Evolutionary conservation across 2,329 filamentous ascomycete species (phyloP), one percentile per base, ranked within the genome.

Genomic region (Hypoxylon sp.): DNA sequence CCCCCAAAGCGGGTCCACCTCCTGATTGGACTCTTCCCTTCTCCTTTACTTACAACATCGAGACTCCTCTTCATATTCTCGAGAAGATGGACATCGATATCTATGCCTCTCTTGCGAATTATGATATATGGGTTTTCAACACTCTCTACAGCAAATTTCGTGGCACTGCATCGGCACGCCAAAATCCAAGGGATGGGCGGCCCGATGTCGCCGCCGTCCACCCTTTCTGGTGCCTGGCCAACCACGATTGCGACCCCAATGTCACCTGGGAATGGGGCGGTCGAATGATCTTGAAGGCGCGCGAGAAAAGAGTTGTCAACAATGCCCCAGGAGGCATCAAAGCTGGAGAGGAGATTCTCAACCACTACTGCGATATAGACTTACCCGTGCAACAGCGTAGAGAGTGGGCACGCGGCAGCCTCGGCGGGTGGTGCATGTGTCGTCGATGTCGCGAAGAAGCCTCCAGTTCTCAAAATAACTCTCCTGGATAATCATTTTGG

Each of bases 171-270:
- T 97, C 93, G 1, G 95, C 94, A 3, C 88, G 93, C 41, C 90
- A 96, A 72, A 93, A 88, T 68, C 86, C 86, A 0, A 87, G 87
- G 73, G 92, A 95, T 69, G 93, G 94, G 2, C 89, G 93, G 9
- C 95, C 96, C 0, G 96, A 98, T 75, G 91, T 97, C 3, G 93
- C 93, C 28, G 95, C 95, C 28, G 94, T 98, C 28, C 94, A 98
- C 80, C 94, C 95, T 1, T 89, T 97, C 73, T 99, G 96, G 94
- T 98, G 94, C 80, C 85, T 98, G 30, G 94, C 95, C 28, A 99
- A 99, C 76, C 96, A 99, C 78, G 93, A 94, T 78, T 99, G 96
- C 80, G 90, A 97, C 77, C 96, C 96, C 7, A 98, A 97, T 78
- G 94, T 98, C 41, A 88, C 88, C 2, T 99, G 96, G 96, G 93